Conservation (phyloP, 768 basidiomycete species). For the Coprinellus micaceus region DNA sequence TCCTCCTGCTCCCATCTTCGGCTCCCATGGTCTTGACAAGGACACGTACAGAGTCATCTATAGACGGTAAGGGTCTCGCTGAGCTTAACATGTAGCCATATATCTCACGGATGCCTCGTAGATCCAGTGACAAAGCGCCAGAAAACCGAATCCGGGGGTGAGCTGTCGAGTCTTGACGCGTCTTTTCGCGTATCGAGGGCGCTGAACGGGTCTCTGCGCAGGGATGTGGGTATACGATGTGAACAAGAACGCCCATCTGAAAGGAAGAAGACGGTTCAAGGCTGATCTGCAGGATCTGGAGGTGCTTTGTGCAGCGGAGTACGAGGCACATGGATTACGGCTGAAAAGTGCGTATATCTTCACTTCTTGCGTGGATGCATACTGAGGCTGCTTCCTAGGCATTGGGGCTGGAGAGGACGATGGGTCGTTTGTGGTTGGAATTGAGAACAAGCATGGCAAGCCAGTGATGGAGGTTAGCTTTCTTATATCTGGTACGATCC, state of each 20-base stretch:
- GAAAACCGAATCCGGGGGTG: conserved; percentile 17
- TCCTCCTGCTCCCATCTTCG: neutral
- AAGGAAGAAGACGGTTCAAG: conserved; percentile 53
- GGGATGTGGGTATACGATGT: conserved; percentile 21
- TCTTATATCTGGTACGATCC: conserved; percentile 45
- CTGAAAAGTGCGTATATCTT: conserved; percentile 36
- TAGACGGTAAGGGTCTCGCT: neutral
- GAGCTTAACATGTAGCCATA: neutral
- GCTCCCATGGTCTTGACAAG: neutral
- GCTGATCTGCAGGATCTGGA: conserved; percentile 53
- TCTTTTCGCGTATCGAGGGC: too few species aligned
- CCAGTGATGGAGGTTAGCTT: conserved; percentile 38
- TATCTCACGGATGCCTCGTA: neutral
- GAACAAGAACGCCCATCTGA: conserved; percentile 42
- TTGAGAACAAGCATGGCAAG: conserved; percentile 33
- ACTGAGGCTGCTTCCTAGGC: conserved; percentile 28
- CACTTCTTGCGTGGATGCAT: neutral
- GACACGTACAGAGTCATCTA: neutral
- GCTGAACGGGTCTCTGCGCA: neutral
- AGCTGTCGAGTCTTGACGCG: too few species aligned
- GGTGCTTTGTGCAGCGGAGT: conserved; percentile 31
- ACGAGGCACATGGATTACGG: conserved; percentile 33
- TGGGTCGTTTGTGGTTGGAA: conserved; percentile 52
- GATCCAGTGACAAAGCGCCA: conserved; percentile 23
- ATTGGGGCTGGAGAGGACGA: conserved; percentile 60